Percentiles rank a stretch among this genome's conserved stretches.
These are phyloP conservation scores for Cercospora sp. DNA, from an alignment of 2,329 filamentous ascomycete species.

Conservation along the genomic window DNA sequence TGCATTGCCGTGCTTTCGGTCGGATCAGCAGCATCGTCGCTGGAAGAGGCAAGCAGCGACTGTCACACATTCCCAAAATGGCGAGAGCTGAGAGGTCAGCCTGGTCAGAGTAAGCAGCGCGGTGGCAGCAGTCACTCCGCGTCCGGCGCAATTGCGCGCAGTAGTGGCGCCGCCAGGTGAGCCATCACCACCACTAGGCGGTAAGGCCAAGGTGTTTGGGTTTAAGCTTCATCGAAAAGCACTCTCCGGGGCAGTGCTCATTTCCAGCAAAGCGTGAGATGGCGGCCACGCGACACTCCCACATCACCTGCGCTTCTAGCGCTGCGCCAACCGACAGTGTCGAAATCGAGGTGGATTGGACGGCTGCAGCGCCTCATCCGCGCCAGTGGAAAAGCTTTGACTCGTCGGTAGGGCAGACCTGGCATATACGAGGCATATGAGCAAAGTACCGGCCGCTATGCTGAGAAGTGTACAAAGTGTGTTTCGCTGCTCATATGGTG, in stretches of 20 bases:
- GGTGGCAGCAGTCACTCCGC: neutral
- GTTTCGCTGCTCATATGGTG: neutral
- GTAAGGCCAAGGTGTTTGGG: neutral
- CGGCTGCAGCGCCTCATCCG: conserved; percentile 11
- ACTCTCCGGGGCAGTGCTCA: conserved; percentile 15
- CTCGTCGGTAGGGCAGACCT: conserved; percentile 9
- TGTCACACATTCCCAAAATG: conserved; percentile 10
- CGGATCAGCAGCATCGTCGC: neutral
- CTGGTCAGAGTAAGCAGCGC: neutral
- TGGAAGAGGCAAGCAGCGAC: conserved; percentile 7
- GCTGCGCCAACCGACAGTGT: conserved; percentile 14
- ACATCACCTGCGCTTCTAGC: conserved; percentile 18
- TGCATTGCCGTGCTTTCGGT: neutral
- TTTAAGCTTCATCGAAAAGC: conserved; percentile 18
- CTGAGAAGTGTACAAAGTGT: neutral
- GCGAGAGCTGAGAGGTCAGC: neutral
- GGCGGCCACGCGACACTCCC: conserved; percentile 20
- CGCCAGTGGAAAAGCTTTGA: conserved; percentile 1
- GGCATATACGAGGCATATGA: neutral
- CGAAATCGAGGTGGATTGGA: neutral
- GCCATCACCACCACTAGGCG: neutral
- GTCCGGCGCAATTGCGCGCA: neutral
- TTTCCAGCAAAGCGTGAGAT: conserved; percentile 11
- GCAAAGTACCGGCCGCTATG: neutral
- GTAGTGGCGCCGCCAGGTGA: neutral